Base-by-base conservation (phyloP, 2,329 filamentous ascomycete species). In the Pseudogymnoascus sp. region DNA sequence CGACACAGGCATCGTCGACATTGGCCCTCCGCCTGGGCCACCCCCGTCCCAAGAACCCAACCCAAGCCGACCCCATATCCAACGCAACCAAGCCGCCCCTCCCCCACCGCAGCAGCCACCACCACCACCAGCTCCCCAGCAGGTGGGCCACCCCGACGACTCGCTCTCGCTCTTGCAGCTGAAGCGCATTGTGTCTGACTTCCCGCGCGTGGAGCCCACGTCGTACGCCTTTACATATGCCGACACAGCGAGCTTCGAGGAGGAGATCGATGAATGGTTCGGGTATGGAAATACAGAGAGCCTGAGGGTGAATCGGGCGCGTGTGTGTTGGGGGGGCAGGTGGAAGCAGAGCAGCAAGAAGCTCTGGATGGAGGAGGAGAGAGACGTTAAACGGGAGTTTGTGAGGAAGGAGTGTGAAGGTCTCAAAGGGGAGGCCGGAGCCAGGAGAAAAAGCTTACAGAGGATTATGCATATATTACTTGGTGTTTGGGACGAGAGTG, bases 251-350 rank as follows among this genome's bases (percentile, higher is more conserved):
- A 78, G 85, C 0, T 87, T 96, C 68, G 85, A 89, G 15, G 90
- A 94, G 66, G 94, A 99, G 78, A 81, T 99, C 58, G 91, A 97
- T 72, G 94, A 99, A 76, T 99, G 94, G 94, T 99, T 99, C 75
- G 86, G 88, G 60, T 97, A 97, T 75, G 88, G 89, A 68, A 87
- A 91, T 65, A 89, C 89, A 74, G 92, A 97, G 72, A 89, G 90
- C 76, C 82, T 87, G 55, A 87, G 92, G 69, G 79, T 97, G 58
- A 82, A 89, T 60, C 84, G 87, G 60, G 87, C 89, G 18, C 89
- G 90, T 70, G 80, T 85, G 37, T 86, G 87, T 1, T 97, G 96
- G 71, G 84, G 92, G 66, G 83, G 85, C 72, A 83, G 87, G 70
- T 96, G 90, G 90, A 76, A 82, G 68, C 78, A 81, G 71, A 72